Percentiles rank a stretch among this genome's conserved stretches.
Evolutionary conservation across 495 filamentous ascomycete species (phyloP).

Genomic region (Tuber melanosporum): DNA sequence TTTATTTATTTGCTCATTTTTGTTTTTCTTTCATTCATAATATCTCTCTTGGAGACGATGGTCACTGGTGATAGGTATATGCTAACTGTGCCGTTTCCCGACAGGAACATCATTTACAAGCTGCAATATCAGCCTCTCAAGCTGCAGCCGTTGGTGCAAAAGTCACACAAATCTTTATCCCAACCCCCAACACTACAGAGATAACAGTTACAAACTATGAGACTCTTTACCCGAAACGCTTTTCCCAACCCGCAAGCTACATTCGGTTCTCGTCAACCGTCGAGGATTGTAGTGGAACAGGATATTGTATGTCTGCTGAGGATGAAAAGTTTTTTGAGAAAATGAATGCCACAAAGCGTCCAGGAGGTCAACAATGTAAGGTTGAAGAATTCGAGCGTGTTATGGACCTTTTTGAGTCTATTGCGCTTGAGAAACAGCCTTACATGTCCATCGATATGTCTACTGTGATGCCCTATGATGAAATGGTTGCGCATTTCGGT

Average conservation of each 20-base stretch:
- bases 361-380: constrained; percentile 59
- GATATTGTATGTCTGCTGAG: constrained; percentile 87
- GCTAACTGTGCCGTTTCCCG: constrained; percentile 34
- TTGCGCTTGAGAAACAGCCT: constrained; percentile 69
- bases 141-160: constrained; percentile 61
- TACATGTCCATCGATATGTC: constrained; percentile 79
- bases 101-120: constrained; percentile 98
- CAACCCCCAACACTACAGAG: constrained; percentile 73
- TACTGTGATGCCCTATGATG: constrained; percentile 69
- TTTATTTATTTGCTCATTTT: constrained; percentile 41
- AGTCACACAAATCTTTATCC: constrained; percentile 72
- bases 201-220: constrained; percentile 76
- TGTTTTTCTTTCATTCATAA: constrained; percentile 34
- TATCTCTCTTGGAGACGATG: constrained; percentile 14
- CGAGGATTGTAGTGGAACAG: constrained; percentile 75
- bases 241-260: constrained; percentile 80
- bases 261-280: constrained; percentile 98
- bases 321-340: constrained; percentile 78
- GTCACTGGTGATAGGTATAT: constrained; percentile 12
- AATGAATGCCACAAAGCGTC: constrained; percentile 65
- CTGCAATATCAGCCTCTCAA: constrained; percentile 68
- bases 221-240: constrained; percentile 69
- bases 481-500: constrained; percentile 71
- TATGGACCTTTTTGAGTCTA: constrained; percentile 92
- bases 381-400: constrained; percentile 88